Conservation (phyloP, 2,329 filamentous ascomycete species). For the Westerdykella ornata region DNA sequence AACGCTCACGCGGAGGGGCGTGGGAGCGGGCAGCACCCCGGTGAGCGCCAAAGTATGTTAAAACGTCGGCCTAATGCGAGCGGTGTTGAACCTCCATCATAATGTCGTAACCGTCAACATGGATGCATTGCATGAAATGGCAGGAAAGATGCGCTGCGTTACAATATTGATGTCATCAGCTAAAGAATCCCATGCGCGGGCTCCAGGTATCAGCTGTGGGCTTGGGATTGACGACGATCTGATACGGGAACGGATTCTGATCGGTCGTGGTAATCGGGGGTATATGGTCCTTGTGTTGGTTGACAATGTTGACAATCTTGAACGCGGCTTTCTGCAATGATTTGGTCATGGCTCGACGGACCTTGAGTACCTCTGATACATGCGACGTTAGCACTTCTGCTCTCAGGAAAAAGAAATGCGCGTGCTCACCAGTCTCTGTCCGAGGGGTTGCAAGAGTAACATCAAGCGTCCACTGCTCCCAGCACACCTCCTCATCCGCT, state of each 20-base stretch:
- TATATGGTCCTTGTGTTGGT: conserved; percentile 89
- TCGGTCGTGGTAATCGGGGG: conserved; percentile 91
- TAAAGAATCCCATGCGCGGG: conserved; percentile 58
- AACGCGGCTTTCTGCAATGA: conserved; percentile 79
- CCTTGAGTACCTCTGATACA: conserved; percentile 73
- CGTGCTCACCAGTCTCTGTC: conserved; percentile 67
- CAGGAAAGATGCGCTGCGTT: too few relatives aligned
- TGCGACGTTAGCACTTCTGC: background rate
- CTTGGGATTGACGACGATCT: conserved; percentile 82
- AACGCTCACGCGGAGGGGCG: too few relatives aligned
- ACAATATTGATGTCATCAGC: background rate
- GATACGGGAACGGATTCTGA: conserved; percentile 89
- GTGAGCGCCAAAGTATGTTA: too few relatives aligned
- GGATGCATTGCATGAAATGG: too few relatives aligned
- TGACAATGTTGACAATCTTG: conserved; percentile 83
- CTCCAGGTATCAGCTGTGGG: conserved; percentile 62
- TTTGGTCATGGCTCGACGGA: conserved; percentile 83
- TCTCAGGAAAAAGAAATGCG: background rate
- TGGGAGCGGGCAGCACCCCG: too few relatives aligned
- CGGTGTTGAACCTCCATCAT: conserved; percentile 19
- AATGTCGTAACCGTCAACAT: too few relatives aligned
- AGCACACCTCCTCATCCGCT: conserved; percentile 88
- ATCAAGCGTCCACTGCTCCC: conserved; percentile 93
- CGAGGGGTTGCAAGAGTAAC: conserved; percentile 86
- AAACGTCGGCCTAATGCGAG: background rate